Evolutionary conservation across 768 basidiomycete genomes (phyloP).

Genomic region (Asterophora parasitica): DNA sequence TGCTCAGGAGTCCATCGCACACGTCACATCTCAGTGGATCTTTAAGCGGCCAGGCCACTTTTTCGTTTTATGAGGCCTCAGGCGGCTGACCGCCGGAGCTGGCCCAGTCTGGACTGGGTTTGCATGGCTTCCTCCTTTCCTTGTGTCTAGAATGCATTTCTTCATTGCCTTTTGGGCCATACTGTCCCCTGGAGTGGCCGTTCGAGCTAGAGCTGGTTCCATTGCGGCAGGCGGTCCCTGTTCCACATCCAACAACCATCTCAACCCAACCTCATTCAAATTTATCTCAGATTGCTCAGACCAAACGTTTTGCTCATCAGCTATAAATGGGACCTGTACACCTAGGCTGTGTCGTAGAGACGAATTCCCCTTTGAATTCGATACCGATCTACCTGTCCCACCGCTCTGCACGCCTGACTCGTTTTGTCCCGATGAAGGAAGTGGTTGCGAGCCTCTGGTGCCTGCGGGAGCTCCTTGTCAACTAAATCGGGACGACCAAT

Average conservation of each 20-base stretch:
- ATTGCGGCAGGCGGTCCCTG: conserved; percentile 24
- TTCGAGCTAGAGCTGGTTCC: conserved; percentile 4
- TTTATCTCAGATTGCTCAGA: conserved; percentile 60
- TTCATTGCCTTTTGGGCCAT: background rate
- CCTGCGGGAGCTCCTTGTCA: conserved; percentile 47
- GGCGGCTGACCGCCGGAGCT: too few relatives aligned
- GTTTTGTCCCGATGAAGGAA: conserved; percentile 70
- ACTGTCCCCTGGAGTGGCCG: background rate
- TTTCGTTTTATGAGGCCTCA: too few relatives aligned
- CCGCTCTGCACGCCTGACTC: conserved; percentile 45
- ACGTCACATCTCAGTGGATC: too few relatives aligned
- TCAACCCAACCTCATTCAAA: conserved; percentile 51
- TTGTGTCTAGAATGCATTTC: too few relatives aligned
- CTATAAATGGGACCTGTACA: conserved; percentile 41
- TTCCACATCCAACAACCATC: conserved; percentile 41
- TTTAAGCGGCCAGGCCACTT: too few relatives aligned
- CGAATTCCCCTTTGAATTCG: conserved; percentile 54
- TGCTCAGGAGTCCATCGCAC: too few relatives aligned
- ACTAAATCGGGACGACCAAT: conserved; percentile 59
- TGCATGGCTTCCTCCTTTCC: too few relatives aligned
- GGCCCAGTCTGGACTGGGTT: too few relatives aligned
- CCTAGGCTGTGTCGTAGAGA: conserved; percentile 55
- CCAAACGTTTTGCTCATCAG: conserved; percentile 48
- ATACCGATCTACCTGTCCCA: conserved; percentile 34
- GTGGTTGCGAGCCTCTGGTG: conserved; percentile 42